These are phyloP conservation scores for Geoglossum cookeanum DNA, from an alignment of 2,329 filamentous ascomycete genomes.

Conservation along the genomic window DNA sequence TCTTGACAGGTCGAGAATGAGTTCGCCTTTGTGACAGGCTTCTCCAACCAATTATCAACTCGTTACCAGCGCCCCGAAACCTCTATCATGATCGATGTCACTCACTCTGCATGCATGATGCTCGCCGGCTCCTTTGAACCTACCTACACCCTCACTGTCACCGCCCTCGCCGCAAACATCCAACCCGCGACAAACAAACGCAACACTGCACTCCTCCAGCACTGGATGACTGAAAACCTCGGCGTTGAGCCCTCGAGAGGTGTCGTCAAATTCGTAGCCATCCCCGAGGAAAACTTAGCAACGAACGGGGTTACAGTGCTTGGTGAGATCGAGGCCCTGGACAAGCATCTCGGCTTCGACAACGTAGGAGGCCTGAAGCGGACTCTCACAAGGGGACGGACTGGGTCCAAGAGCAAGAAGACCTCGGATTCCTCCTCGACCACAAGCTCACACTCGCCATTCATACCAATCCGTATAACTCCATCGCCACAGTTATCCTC, in stretches of 20 bases:
- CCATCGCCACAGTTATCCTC: background rate
- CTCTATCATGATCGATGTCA: slow-evolving; percentile 56
- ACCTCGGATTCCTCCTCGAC: background rate
- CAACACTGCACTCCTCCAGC: slow-evolving; percentile 59
- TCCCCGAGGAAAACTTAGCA: slow-evolving; percentile 53
- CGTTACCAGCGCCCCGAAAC: slow-evolving; percentile 58
- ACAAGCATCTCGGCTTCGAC: slow-evolving; percentile 27
- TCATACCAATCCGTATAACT: background rate
- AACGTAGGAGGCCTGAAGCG: slow-evolving; percentile 20
- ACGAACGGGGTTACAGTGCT: slow-evolving; percentile 50
- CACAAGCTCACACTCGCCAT: background rate
- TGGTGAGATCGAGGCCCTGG: slow-evolving; percentile 44
- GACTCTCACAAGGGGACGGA: slow-evolving; percentile 17
- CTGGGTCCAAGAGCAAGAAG: slow-evolving; percentile 12
- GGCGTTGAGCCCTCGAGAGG: slow-evolving; percentile 48
- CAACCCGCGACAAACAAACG: slow-evolving; percentile 61
- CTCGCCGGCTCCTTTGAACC: slow-evolving; percentile 60
- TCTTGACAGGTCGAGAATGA: slow-evolving; percentile 49
- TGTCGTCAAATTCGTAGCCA: slow-evolving; percentile 50
- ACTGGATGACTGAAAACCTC: slow-evolving; percentile 52
- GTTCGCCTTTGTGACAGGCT: slow-evolving; percentile 51
- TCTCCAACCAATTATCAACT: slow-evolving; percentile 52
- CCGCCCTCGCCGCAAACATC: slow-evolving; percentile 47
- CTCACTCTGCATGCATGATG: slow-evolving; percentile 55
- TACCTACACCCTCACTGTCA: slow-evolving; percentile 60